Conservation (phyloP, 2,329 filamentous ascomycete species). For the Xylaria multiplex region DNA sequence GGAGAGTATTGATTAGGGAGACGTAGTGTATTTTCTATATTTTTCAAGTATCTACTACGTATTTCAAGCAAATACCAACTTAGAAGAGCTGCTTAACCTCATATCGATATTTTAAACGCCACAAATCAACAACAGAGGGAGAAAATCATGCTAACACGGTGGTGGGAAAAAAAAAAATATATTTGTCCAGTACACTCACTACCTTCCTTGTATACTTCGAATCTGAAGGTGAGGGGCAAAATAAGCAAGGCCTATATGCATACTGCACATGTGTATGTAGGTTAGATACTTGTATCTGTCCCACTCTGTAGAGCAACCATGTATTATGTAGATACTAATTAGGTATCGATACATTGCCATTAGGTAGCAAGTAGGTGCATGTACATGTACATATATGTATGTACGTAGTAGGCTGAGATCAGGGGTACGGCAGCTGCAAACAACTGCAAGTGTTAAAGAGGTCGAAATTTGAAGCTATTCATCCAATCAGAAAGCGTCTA, state of each 20-base stretch:
- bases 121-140: not conserved
- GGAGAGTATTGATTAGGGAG: not conserved
- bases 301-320: not conserved
- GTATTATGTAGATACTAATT: not conserved
- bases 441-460: constrained; percentile 20
- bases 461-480: constrained; percentile 13
- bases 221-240: not conserved
- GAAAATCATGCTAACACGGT: no score
- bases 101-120: not conserved
- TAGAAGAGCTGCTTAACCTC: not conserved
- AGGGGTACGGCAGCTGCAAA: not conserved
- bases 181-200: not conserved
- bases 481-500: constrained; percentile 31
- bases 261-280: no score
- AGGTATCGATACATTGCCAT: not conserved
- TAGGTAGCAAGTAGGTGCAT: not conserved
- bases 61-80: not conserved
- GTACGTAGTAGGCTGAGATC: no score
- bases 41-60: not conserved
- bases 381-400: not conserved
- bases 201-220: not conserved
- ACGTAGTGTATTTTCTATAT: no score
- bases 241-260: not conserved
- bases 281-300: no score
- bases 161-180: not conserved